Conservation (phyloP, 208 protist species). For the Balamuthia mandrillaris region DNA sequence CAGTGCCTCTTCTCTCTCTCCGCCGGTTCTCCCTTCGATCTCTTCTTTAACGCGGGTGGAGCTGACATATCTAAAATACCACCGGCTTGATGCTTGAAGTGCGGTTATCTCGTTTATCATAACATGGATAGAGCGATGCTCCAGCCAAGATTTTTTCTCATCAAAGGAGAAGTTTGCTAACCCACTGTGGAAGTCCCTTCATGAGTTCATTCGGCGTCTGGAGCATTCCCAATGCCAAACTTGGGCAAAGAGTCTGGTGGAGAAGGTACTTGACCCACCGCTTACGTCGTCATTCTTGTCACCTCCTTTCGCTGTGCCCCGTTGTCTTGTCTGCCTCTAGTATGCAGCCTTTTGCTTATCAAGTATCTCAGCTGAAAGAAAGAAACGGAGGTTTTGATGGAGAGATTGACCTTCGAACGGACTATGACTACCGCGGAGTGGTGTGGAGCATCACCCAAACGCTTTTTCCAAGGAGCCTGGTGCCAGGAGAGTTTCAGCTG, state of each 20-base stretch:
- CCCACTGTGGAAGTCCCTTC: slow-evolving; percentile 15
- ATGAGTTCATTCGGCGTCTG: neutral
- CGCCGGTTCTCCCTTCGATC: too few relatives aligned
- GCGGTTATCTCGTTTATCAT: slow-evolving; percentile 20
- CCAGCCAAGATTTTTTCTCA: slow-evolving; percentile 1
- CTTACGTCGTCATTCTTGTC: too few relatives aligned
- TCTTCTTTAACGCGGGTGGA: neutral
- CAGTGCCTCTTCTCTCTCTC: neutral
- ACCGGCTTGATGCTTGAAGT: neutral
- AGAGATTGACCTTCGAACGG: neutral
- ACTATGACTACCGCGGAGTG: neutral
- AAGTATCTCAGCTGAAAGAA: neutral
- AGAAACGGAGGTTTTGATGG: neutral
- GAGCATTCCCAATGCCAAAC: neutral
- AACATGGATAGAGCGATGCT: neutral
- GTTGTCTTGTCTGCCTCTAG: neutral
- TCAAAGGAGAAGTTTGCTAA: slow-evolving; percentile 24
- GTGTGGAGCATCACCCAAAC: slow-evolving; percentile 22
- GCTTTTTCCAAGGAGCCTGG: neutral
- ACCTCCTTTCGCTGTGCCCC: too few relatives aligned
- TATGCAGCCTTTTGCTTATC: neutral
- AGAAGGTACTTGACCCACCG: too few relatives aligned
- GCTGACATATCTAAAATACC: neutral
- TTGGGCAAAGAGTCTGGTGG: neutral
- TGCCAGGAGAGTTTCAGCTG: slow-evolving; percentile 1